These are phyloP conservation scores for Gossypioides kirkii DNA, from an alignment of 345 rosid species.

Conservation along the genomic window DNA sequence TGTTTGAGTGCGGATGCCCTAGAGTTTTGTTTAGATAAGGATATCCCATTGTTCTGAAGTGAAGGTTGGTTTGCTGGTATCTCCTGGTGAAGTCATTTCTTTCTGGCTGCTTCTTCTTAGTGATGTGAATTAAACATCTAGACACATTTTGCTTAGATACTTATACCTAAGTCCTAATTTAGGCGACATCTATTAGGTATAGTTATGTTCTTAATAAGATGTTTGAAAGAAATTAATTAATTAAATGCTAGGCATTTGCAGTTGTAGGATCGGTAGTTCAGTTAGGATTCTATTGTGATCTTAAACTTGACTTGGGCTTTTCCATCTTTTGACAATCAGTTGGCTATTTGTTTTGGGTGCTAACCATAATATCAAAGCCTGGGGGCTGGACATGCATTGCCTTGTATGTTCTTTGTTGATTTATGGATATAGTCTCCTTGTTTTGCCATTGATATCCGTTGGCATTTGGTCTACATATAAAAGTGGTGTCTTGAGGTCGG, in stretches of 20 bases:
- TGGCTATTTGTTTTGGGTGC: neutral
- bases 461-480: neutral
- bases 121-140: too few relatives aligned
- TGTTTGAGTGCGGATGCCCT: neutral
- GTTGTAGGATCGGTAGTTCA: too few relatives aligned
- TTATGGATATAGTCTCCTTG: neutral
- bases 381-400: too few relatives aligned
- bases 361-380: neutral
- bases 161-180: too few relatives aligned
- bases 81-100: neutral
- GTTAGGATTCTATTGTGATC: neutral
- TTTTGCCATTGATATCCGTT: neutral
- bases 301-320: neutral
- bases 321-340: neutral
- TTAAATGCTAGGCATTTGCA: too few relatives aligned
- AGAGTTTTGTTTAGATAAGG: neutral
- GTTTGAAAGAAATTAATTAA: too few relatives aligned
- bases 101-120: too few relatives aligned
- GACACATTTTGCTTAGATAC: too few relatives aligned
- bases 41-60: slow-evolving; percentile 5
- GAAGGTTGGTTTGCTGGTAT: neutral
- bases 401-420: neutral
- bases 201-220: too few relatives aligned
- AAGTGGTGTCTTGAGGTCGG: too few relatives aligned
- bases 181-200: too few relatives aligned